Percentiles rank a stretch among this genome's conserved stretches.
Conservation (phyloP, 345 rosid genomes). For the Heritiera littoralis region DNA sequence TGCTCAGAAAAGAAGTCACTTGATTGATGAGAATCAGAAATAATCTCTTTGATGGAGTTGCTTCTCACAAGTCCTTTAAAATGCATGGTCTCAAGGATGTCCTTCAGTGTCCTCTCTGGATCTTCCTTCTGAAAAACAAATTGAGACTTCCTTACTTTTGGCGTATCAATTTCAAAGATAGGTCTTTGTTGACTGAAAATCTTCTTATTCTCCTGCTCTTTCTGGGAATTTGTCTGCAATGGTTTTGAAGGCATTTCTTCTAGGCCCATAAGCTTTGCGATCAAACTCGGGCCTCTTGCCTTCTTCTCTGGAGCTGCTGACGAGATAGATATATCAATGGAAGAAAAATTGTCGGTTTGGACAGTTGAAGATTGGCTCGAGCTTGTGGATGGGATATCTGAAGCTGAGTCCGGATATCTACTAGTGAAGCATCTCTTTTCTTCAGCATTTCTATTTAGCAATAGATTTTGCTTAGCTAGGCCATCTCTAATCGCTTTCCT, state of each 20-base stretch:
- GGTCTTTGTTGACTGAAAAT: constrained; percentile 28
- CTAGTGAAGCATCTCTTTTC: constrained; percentile 30
- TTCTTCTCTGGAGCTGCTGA: constrained; percentile 35
- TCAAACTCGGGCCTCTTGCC: constrained; percentile 54
- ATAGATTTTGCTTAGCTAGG: constrained; percentile 61
- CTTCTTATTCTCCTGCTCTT: constrained; percentile 30
- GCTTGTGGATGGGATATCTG: constrained; percentile 64
- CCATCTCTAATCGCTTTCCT: constrained; percentile 56
- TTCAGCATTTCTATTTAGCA: constrained; percentile 29
- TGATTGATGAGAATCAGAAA: constrained; percentile 19
- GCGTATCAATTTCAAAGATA: constrained; percentile 36
- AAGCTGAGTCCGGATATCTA: constrained; percentile 42
- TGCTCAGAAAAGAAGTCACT: constrained; percentile 26
- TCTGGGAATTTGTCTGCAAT: constrained; percentile 25
- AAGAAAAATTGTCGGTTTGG: constrained; percentile 33
- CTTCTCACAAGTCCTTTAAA: constrained; percentile 45
- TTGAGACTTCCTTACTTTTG: constrained; percentile 41
- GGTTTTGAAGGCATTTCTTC: constrained; percentile 58
- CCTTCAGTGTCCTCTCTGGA: constrained; percentile 40
- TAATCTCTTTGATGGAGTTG: constrained; percentile 27
- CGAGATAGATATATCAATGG: constrained; percentile 38
- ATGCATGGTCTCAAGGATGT: constrained; percentile 51
- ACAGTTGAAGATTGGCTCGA: constrained; percentile 57
- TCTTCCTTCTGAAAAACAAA: constrained; percentile 25
- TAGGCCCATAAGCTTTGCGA: constrained; percentile 94